Evolutionary conservation across 73 alveolate genomes (phyloP).

Genomic region (Paramecium biaurelia): DNA sequence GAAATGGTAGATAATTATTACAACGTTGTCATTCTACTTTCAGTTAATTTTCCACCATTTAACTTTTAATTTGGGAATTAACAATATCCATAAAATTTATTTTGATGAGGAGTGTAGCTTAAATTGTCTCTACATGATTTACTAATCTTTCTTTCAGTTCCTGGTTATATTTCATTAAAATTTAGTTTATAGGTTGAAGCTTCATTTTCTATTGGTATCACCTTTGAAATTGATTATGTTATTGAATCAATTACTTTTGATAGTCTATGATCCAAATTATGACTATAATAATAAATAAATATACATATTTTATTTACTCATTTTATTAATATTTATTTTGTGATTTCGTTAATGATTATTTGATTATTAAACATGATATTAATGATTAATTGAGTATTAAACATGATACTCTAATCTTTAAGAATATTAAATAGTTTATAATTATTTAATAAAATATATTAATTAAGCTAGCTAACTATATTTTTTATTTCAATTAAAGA

Average conservation of each 20-base stretch:
- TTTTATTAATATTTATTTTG: neutral
- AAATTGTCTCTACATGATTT: neutral
- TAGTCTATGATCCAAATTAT: neutral
- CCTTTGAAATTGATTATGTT: neutral
- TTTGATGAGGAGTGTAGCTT: neutral
- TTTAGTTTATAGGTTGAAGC: neutral
- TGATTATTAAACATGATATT: neutral
- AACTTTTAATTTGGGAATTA: constrained; percentile 9
- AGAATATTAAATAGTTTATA: neutral
- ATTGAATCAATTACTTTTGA: neutral
- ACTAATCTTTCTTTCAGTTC: neutral
- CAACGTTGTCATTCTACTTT: neutral
- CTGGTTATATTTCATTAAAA: neutral
- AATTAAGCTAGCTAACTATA: neutral
- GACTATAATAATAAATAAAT: neutral
- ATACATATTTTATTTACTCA: neutral
- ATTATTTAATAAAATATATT: neutral
- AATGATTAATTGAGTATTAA: neutral
- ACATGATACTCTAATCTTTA: neutral
- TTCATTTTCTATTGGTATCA: neutral
- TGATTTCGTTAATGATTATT: neutral
- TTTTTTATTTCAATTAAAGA: neutral
- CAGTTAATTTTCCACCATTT: neutral
- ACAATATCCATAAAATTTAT: neutral
- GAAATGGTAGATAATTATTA: neutral